Conservation (phyloP, 2,329 filamentous ascomycete genomes). For the Neonectria coccinea region DNA sequence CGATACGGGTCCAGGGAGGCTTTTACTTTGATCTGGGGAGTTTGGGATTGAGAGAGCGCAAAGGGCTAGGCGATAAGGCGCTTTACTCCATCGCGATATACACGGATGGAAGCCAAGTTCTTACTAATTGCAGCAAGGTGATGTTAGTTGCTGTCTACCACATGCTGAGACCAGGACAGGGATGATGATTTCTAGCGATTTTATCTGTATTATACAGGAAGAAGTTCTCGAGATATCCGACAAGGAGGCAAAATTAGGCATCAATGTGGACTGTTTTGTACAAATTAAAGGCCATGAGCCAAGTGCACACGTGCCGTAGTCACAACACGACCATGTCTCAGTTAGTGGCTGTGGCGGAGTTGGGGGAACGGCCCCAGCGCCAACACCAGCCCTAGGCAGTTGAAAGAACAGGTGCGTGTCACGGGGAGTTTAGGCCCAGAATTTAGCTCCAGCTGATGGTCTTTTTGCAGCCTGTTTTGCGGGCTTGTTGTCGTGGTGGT, state of each 20-base stretch:
- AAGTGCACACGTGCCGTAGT: conserved; percentile 28
- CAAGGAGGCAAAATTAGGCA: conserved; percentile 14
- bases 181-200: neutral
- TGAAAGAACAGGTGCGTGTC: neutral
- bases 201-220: neutral
- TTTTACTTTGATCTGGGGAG: neutral
- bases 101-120: neutral
- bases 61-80: neutral
- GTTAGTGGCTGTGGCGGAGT: conserved; percentile 18
- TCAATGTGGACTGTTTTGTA: conserved; percentile 1
- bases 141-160: neutral
- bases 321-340: conserved; percentile 21
- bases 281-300: conserved; percentile 6
- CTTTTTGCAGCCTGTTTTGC: neutral
- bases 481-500: conserved; percentile 12
- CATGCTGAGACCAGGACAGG: neutral
- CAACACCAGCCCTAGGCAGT: neutral
- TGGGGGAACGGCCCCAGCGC: conserved; percentile 7
- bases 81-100: conserved; percentile 2
- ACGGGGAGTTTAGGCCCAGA: neutral
- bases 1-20: no score
- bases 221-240: conserved; percentile 9
- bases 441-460: conserved; percentile 5
- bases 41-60: neutral
- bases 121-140: no score